Conservation (phyloP, 768 basidiomycete genomes). For the Kwoniella newhampshirensis region DNA sequence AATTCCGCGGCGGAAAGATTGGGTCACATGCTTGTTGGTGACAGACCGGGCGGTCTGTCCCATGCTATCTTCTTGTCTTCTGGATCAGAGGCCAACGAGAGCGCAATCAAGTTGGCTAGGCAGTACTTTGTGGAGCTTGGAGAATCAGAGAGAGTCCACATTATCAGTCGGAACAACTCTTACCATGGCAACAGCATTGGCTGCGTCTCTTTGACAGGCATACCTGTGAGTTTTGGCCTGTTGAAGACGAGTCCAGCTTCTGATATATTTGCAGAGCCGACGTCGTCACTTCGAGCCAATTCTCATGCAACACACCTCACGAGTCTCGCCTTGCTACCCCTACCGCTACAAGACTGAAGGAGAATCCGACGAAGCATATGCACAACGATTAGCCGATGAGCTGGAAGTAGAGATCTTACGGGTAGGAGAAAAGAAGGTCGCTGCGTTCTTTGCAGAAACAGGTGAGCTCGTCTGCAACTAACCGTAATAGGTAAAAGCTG, state of each 20-base stretch:
- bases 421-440: slow-evolving; percentile 76
- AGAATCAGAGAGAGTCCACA: slow-evolving; percentile 70
- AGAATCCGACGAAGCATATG: slow-evolving; percentile 78
- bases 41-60: slow-evolving; percentile 65
- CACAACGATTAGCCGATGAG: slow-evolving; percentile 72
- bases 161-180: slow-evolving; percentile 74
- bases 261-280: slow-evolving; percentile 28
- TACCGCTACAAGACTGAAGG: slow-evolving; percentile 68
- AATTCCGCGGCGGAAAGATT: slow-evolving; percentile 78
- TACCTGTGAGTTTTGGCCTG: slow-evolving; percentile 54
- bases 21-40: slow-evolving; percentile 62
- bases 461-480: neutral
- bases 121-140: slow-evolving; percentile 67
- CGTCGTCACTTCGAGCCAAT: slow-evolving; percentile 55
- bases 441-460: slow-evolving; percentile 34
- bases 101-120: slow-evolving; percentile 72
- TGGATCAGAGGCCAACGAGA: slow-evolving; percentile 83
- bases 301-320: slow-evolving; percentile 68
- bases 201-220: slow-evolving; percentile 13
- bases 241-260: slow-evolving; percentile 66
- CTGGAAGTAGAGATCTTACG: slow-evolving; percentile 82
- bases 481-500: neutral
- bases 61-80: slow-evolving; percentile 70
- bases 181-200: slow-evolving; percentile 74
- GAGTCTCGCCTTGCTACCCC: slow-evolving; percentile 67